Conservation (phyloP, 768 basidiomycete genomes). For the Suillus plorans region DNA sequence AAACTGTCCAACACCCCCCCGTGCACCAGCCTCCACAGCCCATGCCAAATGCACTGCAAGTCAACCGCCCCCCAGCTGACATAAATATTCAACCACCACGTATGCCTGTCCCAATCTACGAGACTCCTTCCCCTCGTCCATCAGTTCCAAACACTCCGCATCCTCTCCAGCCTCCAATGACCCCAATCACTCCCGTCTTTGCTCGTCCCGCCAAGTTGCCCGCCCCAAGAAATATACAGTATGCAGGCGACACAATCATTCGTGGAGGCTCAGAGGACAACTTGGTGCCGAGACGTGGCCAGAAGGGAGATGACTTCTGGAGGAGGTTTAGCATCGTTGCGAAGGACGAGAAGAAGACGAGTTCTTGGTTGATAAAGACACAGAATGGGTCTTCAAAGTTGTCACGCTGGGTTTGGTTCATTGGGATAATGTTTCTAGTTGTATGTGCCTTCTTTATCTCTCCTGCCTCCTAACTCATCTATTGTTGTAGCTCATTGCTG, state of each 20-base stretch:
- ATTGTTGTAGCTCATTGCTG: constrained; percentile 43
- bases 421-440: constrained; percentile 58
- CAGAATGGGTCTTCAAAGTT: constrained; percentile 50
- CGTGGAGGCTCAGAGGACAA: constrained; percentile 69
- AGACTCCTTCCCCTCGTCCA: constrained; percentile 27
- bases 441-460: constrained; percentile 33
- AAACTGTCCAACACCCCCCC: constrained; percentile 26
- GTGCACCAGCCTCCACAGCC: constrained; percentile 13
- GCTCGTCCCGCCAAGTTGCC: constrained; percentile 53
- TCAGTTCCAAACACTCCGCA: constrained; percentile 59
- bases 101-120: constrained; percentile 33
- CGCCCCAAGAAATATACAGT: constrained; percentile 44
- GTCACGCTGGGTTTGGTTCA: constrained; percentile 69
- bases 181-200: constrained; percentile 79
- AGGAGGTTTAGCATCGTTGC: constrained; percentile 82
- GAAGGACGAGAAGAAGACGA: constrained; percentile 62
- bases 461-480: background rate
- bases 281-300: constrained; percentile 63
- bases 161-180: constrained; percentile 73
- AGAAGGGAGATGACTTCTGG: constrained; percentile 85
- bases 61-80: constrained; percentile 19
- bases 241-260: constrained; percentile 54
- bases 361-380: constrained; percentile 67
- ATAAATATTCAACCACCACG: constrained; percentile 15
- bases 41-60: constrained; percentile 15